A percentile compares a stretch with the other conserved stretches of the same genome.
Evolutionary conservation across 129 eudicot species (phyloP).

Genomic region (Chrysanthemum seticuspe): DNA sequence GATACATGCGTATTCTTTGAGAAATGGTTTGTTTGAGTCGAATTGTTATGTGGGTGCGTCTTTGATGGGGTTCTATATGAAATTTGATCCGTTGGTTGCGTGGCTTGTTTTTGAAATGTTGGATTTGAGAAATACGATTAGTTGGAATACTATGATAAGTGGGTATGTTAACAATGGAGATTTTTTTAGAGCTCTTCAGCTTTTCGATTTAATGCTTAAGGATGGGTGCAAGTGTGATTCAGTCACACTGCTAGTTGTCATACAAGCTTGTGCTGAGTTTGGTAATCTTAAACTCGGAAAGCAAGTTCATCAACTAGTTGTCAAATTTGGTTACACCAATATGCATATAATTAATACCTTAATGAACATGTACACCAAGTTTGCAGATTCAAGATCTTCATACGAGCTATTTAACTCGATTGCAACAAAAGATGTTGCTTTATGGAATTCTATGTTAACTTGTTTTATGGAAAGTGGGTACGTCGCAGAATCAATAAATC

Average conservation of each 20-base stretch:
- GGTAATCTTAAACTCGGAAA: conserved; percentile 34
- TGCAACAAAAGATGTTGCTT: conserved; percentile 35
- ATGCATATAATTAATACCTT: conserved; percentile 35
- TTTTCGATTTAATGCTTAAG: conserved; percentile 43
- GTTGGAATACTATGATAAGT: conserved; percentile 57
- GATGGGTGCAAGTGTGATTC: conserved; percentile 41
- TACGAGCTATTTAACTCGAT: conserved; percentile 43
- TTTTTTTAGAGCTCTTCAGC: conserved; percentile 32
- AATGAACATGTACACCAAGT: conserved; percentile 45
- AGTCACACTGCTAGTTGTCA: conserved; percentile 42
- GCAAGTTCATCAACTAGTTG: conserved; percentile 60
- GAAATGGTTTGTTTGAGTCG: conserved; percentile 40
- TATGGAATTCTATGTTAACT: conserved; percentile 58
- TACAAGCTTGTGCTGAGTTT: conserved; percentile 47
- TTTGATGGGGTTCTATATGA: conserved; percentile 51
- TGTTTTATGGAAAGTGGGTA: conserved; percentile 38
- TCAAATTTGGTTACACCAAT: conserved; percentile 41
- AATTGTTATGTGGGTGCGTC: conserved; percentile 48
- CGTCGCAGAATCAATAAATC: conserved; percentile 27
- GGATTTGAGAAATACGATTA: conserved; percentile 43
- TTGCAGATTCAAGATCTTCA: conserved; percentile 32
- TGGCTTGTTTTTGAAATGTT: conserved; percentile 34
- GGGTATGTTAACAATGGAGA: conserved; percentile 44
- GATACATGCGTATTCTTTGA: conserved; percentile 58
- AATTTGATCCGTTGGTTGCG: conserved; percentile 40